Evolutionary conservation across 345 rosid species (phyloP).

Genomic region (Odontarrhena argentea): DNA sequence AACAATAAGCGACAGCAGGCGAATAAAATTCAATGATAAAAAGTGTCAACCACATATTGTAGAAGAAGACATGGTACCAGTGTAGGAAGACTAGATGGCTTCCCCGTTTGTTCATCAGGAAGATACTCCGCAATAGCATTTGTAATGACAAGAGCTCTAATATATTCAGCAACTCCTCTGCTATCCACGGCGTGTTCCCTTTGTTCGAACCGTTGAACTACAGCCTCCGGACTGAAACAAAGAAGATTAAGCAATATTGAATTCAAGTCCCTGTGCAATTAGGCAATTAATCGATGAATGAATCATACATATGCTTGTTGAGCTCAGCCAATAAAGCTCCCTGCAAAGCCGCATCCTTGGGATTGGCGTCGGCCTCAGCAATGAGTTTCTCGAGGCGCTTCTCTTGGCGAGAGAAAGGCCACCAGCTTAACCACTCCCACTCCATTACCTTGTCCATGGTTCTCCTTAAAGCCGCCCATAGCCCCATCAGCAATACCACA

Average conservation of each 20-base stretch:
- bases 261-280: not conserved
- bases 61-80: constrained; percentile 51
- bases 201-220: constrained; percentile 84
- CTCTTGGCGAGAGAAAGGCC: constrained; percentile 78
- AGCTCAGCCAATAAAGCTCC: constrained; percentile 78
- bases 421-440: constrained; percentile 69
- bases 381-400: constrained; percentile 69
- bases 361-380: constrained; percentile 85
- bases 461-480: constrained; percentile 59
- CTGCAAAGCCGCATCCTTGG: constrained; percentile 70
- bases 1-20: not conserved
- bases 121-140: constrained; percentile 87
- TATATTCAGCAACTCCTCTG: constrained; percentile 86
- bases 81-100: constrained; percentile 80
- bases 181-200: constrained; percentile 82
- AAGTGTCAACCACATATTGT: not conserved
- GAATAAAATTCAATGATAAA: not conserved
- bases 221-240: constrained; percentile 76
- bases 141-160: constrained; percentile 81
- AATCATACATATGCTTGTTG: constrained; percentile 69
- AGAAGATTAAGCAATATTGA: not conserved
- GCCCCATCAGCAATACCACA: constrained; percentile 61
- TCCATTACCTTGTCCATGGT: constrained; percentile 54
- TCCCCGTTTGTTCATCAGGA: constrained; percentile 84
- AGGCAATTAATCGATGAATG: not conserved